Evolutionary conservation across 1,284 basidiomycete genomes (phyloP).

Genomic region (Spongispora temasekensis): DNA sequence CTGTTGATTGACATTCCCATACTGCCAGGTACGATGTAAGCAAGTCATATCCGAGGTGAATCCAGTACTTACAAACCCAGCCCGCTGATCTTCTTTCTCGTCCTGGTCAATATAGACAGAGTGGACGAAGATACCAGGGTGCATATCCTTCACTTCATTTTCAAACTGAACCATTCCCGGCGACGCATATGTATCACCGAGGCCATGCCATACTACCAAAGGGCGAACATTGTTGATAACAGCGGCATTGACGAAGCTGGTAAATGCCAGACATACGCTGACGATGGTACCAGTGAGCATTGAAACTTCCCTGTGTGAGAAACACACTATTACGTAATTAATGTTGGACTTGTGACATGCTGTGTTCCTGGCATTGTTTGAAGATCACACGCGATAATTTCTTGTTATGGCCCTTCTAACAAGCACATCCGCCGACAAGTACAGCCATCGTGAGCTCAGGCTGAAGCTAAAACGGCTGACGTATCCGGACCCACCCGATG

Average conservation of each 20-base stretch:
- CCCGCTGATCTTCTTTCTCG: constrained; percentile 70
- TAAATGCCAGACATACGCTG: constrained; percentile 16
- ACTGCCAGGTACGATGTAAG: constrained; percentile 46
- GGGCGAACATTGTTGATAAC: constrained; percentile 48
- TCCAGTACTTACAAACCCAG: constrained; percentile 70
- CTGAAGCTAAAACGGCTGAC: background rate
- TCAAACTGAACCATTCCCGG: constrained; percentile 73
- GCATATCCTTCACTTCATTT: constrained; percentile 63
- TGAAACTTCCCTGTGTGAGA: no score
- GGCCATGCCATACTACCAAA: constrained; percentile 94
- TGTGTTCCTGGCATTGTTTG: no score
- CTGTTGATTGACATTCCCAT: constrained; percentile 80
- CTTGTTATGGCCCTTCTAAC: no score
- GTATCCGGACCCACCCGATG: background rate
- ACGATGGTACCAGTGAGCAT: background rate
- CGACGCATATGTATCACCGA: constrained; percentile 72
- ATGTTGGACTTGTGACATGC: no score
- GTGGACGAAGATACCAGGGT: constrained; percentile 88
- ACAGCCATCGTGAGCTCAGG: no score
- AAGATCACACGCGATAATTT: no score
- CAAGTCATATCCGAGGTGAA: background rate
- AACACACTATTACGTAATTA: constrained; percentile 13
- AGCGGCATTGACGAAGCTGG: constrained; percentile 10
- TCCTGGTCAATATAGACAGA: constrained; percentile 75
- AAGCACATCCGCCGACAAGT: no score